phyloP scores from a whole-genome alignment of 768 basidiomycete genomes.

The Rhizopogon salebrosus region DNA sequence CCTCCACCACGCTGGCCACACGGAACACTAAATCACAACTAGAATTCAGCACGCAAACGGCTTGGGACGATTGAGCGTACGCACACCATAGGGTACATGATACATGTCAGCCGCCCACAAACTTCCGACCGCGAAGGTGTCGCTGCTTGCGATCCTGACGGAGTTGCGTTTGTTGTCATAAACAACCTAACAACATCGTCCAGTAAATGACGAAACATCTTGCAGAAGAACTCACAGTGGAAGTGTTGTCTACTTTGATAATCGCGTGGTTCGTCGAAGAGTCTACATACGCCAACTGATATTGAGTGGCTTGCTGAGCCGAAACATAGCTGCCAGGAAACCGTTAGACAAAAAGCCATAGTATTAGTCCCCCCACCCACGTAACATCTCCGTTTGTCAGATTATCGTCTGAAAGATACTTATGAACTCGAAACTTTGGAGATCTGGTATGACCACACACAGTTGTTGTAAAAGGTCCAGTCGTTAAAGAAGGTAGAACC shows the following conservation, averaged over 20 bases:
- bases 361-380: slow-evolving; percentile 25
- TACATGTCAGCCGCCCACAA: slow-evolving; percentile 62
- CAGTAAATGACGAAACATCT: neutral
- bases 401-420: slow-evolving; percentile 48
- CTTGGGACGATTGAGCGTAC: slow-evolving; percentile 16
- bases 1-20: slow-evolving; percentile 64
- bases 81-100: slow-evolving; percentile 60
- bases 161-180: slow-evolving; percentile 59
- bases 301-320: slow-evolving; percentile 34
- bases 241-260: slow-evolving; percentile 71
- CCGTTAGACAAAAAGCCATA: neutral
- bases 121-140: slow-evolving; percentile 52
- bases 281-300: slow-evolving; percentile 60
- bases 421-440: neutral
- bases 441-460: slow-evolving; percentile 28
- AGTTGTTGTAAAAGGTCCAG: slow-evolving; percentile 60
- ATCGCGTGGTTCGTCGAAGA: slow-evolving; percentile 62
- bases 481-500: slow-evolving; percentile 62
- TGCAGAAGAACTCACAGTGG: slow-evolving; percentile 32
- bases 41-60: slow-evolving; percentile 3
- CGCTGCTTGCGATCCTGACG: slow-evolving; percentile 56
- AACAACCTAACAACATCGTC: slow-evolving; percentile 14
- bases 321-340: slow-evolving; percentile 41
- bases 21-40: slow-evolving; percentile 47
- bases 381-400: slow-evolving; percentile 61